Evolutionary conservation across 1,284 basidiomycete genomes (phyloP).

Genomic region (Coriolopsis trogii): DNA sequence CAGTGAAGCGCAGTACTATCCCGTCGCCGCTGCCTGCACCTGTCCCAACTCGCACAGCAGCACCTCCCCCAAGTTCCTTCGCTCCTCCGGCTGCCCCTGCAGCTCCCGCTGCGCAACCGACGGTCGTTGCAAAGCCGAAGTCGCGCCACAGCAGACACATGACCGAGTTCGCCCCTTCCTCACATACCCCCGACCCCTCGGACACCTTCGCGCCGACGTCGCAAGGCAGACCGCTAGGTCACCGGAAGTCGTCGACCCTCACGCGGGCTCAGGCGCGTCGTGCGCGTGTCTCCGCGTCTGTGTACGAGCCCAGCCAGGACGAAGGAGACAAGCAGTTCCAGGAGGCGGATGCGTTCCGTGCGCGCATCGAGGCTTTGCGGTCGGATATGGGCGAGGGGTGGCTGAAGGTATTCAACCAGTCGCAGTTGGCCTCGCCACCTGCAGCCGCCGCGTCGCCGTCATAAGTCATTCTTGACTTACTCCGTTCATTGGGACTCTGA

Average conservation of each 20-base stretch:
- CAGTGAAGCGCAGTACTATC: conserved; percentile 8
- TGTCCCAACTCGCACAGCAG: not conserved
- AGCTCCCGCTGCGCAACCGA: conserved; percentile 13
- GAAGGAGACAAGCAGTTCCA: conserved; percentile 40
- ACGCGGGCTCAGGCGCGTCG: conserved; percentile 48
- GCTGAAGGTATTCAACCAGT: conserved; percentile 82
- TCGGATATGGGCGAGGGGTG: conserved; percentile 87
- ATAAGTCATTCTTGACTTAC: conserved; percentile 5
- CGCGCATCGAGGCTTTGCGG: conserved; percentile 78
- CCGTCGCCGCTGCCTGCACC: conserved; percentile 4
- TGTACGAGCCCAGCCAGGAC: conserved; percentile 54
- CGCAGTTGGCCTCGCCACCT: conserved; percentile 39
- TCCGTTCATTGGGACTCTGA: conserved; percentile 10
- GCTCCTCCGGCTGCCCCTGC: conserved; percentile 5
- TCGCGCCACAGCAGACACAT: conserved; percentile 45
- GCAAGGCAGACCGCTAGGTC: conserved; percentile 10
- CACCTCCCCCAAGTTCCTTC: not conserved
- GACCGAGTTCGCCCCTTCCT: conserved; percentile 44
- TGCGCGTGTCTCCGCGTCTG: conserved; percentile 56
- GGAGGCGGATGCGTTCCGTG: conserved; percentile 72
- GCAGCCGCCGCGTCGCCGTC: conserved; percentile 24
- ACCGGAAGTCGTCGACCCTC: conserved; percentile 31
- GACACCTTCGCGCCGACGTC: conserved; percentile 13
- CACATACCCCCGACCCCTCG: conserved; percentile 9
- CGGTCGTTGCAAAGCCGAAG: conserved; percentile 24